Evolutionary conservation across 2,329 filamentous ascomycete species (phyloP), one percentile per base, ranked within the genome.

Genomic region (Cladosporium sp.): DNA sequence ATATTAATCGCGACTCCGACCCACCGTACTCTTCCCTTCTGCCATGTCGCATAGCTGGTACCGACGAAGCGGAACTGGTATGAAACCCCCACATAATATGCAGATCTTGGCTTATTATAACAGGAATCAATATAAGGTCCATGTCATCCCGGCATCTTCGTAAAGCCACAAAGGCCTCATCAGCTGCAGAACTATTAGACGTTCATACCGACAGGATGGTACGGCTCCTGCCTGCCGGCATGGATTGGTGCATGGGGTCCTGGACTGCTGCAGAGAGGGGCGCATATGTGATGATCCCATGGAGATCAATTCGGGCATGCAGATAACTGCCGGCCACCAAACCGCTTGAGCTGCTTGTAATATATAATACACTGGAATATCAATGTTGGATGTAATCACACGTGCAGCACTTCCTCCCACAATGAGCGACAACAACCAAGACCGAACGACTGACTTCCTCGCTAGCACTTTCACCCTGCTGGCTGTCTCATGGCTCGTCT

Each of bases 401-500:
- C 3, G 5, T 23, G 40, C 40, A 11, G 21, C 40, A 46, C 2
- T 11, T 21, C 2, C 3, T 46, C 40, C n/a, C 5, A 46, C 40
- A 46, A 46, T 52, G 49, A 37, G 33, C 23, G 8, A 46, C 1
- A 40, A 29, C 33, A 31, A 26, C 7, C 16, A 35, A 12, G 26
- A 46, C 26, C 33, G 56, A 28, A 11, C 35, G 26, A 35, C 56
- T 18, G 21, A 59, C 3, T 59, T 59, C 56, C 56, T 59, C 35
- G 56, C 33, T 23, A 59, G 56, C 56, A 46, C 35, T 46, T 46
- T 46, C 16, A 59, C 37, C 35, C 35, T 59, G 21, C 37, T 59
- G 35, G 23, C 7, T n/a, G 37, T 59, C 35, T 44, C 56, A n/a
- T 59, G 56, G 56, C 23, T 59, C 23, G 56, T 59, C 23, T 59